Evolutionary conservation across 2,329 filamentous ascomycete species (phyloP).

Genomic region (Aspergillus cejpii): DNA sequence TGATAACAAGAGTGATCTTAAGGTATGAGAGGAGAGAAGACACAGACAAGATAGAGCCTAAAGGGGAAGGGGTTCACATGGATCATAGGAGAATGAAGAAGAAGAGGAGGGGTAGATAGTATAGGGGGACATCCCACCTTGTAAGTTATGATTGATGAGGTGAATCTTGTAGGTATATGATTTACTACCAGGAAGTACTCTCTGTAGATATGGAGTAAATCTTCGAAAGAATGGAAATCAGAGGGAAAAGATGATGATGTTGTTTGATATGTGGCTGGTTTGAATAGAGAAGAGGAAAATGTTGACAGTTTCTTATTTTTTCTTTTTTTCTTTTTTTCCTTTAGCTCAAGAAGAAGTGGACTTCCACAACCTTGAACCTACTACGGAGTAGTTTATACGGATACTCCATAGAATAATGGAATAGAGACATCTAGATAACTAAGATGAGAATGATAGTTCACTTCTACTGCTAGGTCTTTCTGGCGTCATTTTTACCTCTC

Average conservation of each 20-base stretch:
- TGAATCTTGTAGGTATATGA: not conserved
- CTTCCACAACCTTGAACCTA: too few species aligned
- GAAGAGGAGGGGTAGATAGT: conserved; percentile 5
- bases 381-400: too few species aligned
- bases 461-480: too few species aligned
- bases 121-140: conserved; percentile 10
- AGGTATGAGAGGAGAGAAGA: not conserved
- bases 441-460: too few species aligned
- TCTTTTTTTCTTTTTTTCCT: not conserved
- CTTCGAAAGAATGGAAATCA: too few species aligned
- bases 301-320: not conserved
- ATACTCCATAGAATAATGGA: too few species aligned
- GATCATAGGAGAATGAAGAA: conserved; percentile 4
- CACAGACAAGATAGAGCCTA: not conserved
- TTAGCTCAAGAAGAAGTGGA: not conserved
- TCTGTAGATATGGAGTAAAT: too few species aligned
- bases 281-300: not conserved
- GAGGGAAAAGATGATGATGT: not conserved
- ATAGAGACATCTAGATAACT: too few species aligned
- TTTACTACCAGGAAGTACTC: not conserved
- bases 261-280: not conserved
- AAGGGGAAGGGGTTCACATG: not conserved
- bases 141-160: not conserved
- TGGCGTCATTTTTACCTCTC: too few species aligned
- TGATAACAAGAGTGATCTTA: not conserved